phyloP scores from a whole-genome alignment of 2,329 filamentous ascomycete species.

The Colletotrichum truncatum region DNA sequence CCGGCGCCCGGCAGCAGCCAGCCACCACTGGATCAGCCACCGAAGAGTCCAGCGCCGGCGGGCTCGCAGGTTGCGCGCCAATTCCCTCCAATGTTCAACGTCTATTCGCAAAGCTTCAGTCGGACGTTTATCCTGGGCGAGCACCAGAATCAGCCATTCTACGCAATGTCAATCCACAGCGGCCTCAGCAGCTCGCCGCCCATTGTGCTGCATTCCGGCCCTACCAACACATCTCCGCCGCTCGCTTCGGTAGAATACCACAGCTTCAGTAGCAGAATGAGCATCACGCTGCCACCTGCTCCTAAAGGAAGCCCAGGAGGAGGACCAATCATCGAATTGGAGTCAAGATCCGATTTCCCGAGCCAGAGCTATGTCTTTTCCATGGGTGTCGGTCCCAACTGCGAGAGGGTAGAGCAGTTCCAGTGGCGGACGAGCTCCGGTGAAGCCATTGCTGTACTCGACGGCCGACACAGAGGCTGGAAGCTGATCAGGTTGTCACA shows the following conservation, averaged over 20 bases:
- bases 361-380: slow-evolving; percentile 41
- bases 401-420: slow-evolving; percentile 43
- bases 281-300: slow-evolving; percentile 21
- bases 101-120: slow-evolving; percentile 31
- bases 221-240: slow-evolving; percentile 16
- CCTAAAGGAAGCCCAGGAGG: slow-evolving; percentile 19
- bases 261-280: slow-evolving; percentile 24
- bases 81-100: slow-evolving; percentile 31
- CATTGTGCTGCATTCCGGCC: slow-evolving; percentile 32
- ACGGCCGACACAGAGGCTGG: slow-evolving; percentile 44
- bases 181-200: slow-evolving; percentile 24
- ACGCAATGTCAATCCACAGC: slow-evolving; percentile 29
- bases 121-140: slow-evolving; percentile 28
- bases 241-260: slow-evolving; percentile 29
- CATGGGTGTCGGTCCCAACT: slow-evolving; percentile 39
- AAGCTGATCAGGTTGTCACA: slow-evolving; percentile 49
- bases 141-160: slow-evolving; percentile 27
- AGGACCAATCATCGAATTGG: slow-evolving; percentile 8
- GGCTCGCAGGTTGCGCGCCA: slow-evolving; percentile 22
- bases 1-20: neutral
- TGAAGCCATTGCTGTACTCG: slow-evolving; percentile 43
- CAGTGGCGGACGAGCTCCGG: slow-evolving; percentile 53
- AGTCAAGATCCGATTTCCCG: slow-evolving; percentile 13
- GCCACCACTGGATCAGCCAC: neutral
- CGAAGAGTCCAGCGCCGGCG: neutral